Evolutionary conservation across 176 grass and related monocot species (phyloP), one percentile per base, ranked within the genome.

Genomic region (Poa pratensis): DNA sequence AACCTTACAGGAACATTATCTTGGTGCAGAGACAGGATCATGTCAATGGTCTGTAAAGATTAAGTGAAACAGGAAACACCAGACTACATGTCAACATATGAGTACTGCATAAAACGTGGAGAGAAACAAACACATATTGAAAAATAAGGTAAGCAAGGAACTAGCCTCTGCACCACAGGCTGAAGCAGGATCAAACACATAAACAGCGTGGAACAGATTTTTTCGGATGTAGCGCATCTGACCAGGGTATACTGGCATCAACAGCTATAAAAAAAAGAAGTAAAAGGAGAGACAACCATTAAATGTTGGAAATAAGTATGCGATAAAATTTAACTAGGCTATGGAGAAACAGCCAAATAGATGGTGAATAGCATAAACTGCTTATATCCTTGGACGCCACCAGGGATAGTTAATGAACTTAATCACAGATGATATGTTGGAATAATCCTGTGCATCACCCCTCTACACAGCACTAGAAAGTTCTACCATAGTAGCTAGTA

Each of bases 231-330:
- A 95, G 23, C 90, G 93, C 84, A 95, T 87, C 78, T 95, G 93
- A 87, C 96, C 96, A 76, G 96, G 96, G 80, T 92, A 98, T 26
- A 95, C 93, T 35, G 93, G 96, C 96, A 98, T 95, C 90, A 98
- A 94, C 87, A 98, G 86, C 96, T 98, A 86, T 81, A 93, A 45
- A 49, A 75, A 14, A 37, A 59, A 84, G 51, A 76, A 88, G 64
- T n/a, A 28, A 75, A 79, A 55, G 27, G 50, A 77, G 51, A 48
- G 19, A 51, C 5, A 22, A 73, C 32, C 18, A 55, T 76, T 60
- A 71, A 42, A 87, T n/a, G 53, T 27, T 63, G 53, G 54, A 8
- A 55, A 27, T 68, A 73, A 20, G 12, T 86, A 39, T 57, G 74
- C 22, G 22, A 35, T 75, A 67, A 7, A 77, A 82, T 48, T 62